Conservation (phyloP, 2,329 filamentous ascomycete genomes). For the Stachybotrys chartarum region DNA sequence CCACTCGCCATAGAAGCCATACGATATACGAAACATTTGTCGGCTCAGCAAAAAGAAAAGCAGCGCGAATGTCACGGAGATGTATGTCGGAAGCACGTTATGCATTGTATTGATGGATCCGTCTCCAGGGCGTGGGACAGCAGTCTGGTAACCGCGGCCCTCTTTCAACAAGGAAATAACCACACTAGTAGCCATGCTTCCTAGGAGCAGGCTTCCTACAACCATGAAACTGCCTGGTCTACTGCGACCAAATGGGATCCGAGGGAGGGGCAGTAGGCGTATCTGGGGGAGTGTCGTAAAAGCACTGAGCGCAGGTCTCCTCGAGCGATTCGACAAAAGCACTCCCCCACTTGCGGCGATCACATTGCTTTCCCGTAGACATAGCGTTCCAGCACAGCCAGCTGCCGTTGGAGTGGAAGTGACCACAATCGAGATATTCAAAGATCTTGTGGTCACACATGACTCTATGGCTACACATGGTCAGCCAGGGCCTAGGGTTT, state of each 20-base stretch:
- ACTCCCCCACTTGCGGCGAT: not conserved
- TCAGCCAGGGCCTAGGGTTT: not conserved
- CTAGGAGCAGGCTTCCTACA: not conserved
- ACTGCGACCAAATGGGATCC: not conserved
- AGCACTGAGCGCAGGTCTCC: not conserved
- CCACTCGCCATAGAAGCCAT: too few relatives aligned
- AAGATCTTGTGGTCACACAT: not conserved
- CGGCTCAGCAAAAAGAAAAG: too few relatives aligned
- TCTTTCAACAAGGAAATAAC: too few relatives aligned
- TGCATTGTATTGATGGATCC: too few relatives aligned
- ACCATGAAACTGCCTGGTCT: not conserved
- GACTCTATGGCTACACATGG: not conserved
- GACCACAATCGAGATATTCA: not conserved
- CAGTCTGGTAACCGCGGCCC: too few relatives aligned
- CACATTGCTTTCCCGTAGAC: not conserved
- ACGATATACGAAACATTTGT: too few relatives aligned
- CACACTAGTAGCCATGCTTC: not conserved
- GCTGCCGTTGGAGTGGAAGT: not conserved
- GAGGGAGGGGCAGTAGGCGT: not conserved
- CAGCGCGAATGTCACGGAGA: too few relatives aligned
- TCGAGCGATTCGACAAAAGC: not conserved
- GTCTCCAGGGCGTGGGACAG: too few relatives aligned
- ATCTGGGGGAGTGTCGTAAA: not conserved
- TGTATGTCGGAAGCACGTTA: too few relatives aligned
- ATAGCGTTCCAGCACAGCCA: not conserved